These are phyloP conservation scores for Ruellia speciosa DNA, from an alignment of 305 asterid species.

Conservation along the genomic window DNA sequence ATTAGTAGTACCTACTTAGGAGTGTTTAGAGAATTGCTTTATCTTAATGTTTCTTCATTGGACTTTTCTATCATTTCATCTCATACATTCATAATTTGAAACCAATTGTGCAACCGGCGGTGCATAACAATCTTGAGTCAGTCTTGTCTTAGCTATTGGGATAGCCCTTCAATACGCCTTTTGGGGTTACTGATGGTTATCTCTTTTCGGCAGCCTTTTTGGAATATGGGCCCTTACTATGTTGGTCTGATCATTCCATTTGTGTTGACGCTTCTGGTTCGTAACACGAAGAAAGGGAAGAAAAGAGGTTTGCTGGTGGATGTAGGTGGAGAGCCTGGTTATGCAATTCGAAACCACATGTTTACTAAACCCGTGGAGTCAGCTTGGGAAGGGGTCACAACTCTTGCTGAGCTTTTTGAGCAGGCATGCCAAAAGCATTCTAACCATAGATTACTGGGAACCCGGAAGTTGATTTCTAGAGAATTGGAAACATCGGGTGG, in stretches of 20 bases:
- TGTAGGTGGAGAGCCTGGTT: slow-evolving; percentile 79
- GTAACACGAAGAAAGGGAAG: slow-evolving; percentile 51
- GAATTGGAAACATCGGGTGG: slow-evolving; percentile 68
- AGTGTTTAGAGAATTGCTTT: slow-evolving; percentile 12
- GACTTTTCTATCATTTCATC: neutral
- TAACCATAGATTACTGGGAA: slow-evolving; percentile 58
- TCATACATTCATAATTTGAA: slow-evolving; percentile 1
- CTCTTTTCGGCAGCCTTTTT: slow-evolving; percentile 25
- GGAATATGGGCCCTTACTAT: slow-evolving; percentile 67
- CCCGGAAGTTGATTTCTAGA: slow-evolving; percentile 61
- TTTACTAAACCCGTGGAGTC: slow-evolving; percentile 67
- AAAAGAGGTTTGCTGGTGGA: slow-evolving; percentile 71
- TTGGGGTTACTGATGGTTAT: neutral
- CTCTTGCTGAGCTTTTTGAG: slow-evolving; percentile 93
- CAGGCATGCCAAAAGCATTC: slow-evolving; percentile 52
- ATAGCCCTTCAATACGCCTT: neutral
- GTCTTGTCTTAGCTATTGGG: slow-evolving; percentile 9
- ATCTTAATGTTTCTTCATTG: neutral
- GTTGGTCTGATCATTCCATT: slow-evolving; percentile 69
- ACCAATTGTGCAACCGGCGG: slow-evolving; percentile 3
- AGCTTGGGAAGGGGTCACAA: slow-evolving; percentile 87
- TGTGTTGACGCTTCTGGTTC: slow-evolving; percentile 52
- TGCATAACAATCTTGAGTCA: slow-evolving; percentile 16
- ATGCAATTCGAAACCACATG: slow-evolving; percentile 58
- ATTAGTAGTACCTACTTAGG: neutral